These are phyloP conservation scores for Periconia macrospinosa DNA, from an alignment of 2,329 filamentous ascomycete genomes.

Conservation along the genomic window DNA sequence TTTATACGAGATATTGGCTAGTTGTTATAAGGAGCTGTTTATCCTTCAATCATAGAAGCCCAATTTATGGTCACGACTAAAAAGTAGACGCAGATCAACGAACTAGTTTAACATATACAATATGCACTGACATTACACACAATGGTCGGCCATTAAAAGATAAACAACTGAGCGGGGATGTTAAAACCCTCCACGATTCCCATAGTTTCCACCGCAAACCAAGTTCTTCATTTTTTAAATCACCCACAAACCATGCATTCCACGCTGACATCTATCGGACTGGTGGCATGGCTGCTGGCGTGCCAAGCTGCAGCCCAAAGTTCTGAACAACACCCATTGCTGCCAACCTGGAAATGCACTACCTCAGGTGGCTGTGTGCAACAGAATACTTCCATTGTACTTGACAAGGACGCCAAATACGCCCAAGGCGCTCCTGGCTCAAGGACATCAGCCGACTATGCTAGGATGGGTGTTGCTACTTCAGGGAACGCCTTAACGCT, in stretches of 20 bases:
- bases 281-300: slow-evolving; percentile 8
- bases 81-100: too few relatives aligned
- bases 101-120: too few relatives aligned
- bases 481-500: slow-evolving; percentile 18
- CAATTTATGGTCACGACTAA: too few relatives aligned
- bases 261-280: slow-evolving; percentile 5
- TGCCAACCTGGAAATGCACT: slow-evolving; percentile 53
- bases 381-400: slow-evolving; percentile 49
- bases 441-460: slow-evolving; percentile 12
- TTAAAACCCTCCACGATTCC: too few relatives aligned
- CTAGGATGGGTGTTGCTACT: slow-evolving; percentile 17
- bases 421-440: slow-evolving; percentile 7
- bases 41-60: too few relatives aligned
- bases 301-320: slow-evolving; percentile 12
- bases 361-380: slow-evolving; percentile 48
- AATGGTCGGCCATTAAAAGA: too few relatives aligned
- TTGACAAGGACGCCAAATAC: slow-evolving; percentile 37
- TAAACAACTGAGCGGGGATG: too few relatives aligned
- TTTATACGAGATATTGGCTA: too few relatives aligned
- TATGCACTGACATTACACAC: too few relatives aligned
- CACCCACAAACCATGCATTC: slow-evolving; percentile 1
- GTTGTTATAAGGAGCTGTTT: too few relatives aligned
- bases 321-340: slow-evolving; percentile 50
- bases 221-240: background rate
- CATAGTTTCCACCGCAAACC: too few relatives aligned